Evolutionary conservation across 2,329 filamentous ascomycete genomes (phyloP), one percentile per base, ranked within the genome.

Genomic region (Fusarium tricinctum): DNA sequence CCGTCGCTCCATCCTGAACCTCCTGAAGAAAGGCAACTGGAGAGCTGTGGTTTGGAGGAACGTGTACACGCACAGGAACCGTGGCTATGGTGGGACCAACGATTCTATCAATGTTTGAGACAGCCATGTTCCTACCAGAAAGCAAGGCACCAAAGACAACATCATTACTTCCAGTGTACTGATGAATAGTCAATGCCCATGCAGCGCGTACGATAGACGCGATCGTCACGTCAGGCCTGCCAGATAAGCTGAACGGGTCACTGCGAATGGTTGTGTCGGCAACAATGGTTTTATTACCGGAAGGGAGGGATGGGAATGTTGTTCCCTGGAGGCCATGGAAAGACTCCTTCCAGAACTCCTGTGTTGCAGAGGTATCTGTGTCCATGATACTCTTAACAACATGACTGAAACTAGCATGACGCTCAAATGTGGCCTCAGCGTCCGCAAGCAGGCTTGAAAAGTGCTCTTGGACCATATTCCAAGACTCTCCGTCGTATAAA

Each of bases 141-240:
- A 83, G 69, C 0, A 81, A 82, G 53, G 78, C 77, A 1, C 82
- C 82, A 51, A 83, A 83, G 8, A 80, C 72, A 14, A 83, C 75
- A 51, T 83, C 81, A 3, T 77, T 28, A 0, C 60, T 62, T 1
- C 63, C 84, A 3, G 80, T 72, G 65, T 89, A 89, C 8, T 78
- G 77, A 33, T 26, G 9, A 43, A 52, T 28, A 4, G 43, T 28
- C 6, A 56, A 20, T 6, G 53, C 53, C 53, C 38, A 56, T 17
- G 53, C 53, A 7, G 53, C 45, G 5, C 53, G 53, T 1, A 56
- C 26, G 17, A 56, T 39, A n/a, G 40, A 26, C 6, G n/a, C n/a
- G 26, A 9, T 45, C 12, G 38, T 35, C 6, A 14, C 38, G 4
- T 38, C 33, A n/a, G 33, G 33, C 8, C n/a, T 38, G 33, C 33